These are phyloP conservation scores for Penicillium simplicissimum DNA, from an alignment of 495 filamentous ascomycete genomes.

Conservation along the genomic window DNA sequence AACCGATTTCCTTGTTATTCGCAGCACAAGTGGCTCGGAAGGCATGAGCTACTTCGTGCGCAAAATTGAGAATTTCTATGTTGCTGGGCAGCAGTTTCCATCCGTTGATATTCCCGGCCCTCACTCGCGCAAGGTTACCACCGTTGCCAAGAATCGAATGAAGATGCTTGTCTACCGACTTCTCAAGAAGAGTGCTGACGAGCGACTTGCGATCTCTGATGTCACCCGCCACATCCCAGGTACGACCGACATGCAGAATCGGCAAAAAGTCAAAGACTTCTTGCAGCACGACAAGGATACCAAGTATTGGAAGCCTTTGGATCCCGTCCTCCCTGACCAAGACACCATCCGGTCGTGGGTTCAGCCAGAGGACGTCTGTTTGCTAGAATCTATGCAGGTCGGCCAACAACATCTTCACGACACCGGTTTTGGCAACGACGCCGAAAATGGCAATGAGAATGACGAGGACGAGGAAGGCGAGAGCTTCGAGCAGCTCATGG, in stretches of 20 bases:
- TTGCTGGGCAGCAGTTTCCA: slow-evolving; percentile 89
- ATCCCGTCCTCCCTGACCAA: slow-evolving; percentile 70
- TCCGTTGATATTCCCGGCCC: slow-evolving; percentile 89
- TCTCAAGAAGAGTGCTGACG: slow-evolving; percentile 68
- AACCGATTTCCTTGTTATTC: slow-evolving; percentile 86
- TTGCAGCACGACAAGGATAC: slow-evolving; percentile 80
- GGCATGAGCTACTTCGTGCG: slow-evolving; percentile 78
- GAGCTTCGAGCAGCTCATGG: slow-evolving; percentile 83
- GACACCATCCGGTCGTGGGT: slow-evolving; percentile 79
- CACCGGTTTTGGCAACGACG: slow-evolving; percentile 72
- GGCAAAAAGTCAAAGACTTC: slow-evolving; percentile 96
- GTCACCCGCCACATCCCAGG: slow-evolving; percentile 88
- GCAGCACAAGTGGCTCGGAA: slow-evolving; percentile 69
- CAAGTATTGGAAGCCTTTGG: slow-evolving; percentile 81
- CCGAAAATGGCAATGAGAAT: slow-evolving; percentile 71
- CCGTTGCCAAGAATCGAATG: slow-evolving; percentile 89
- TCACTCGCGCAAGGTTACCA: slow-evolving; percentile 91
- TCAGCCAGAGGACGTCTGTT: slow-evolving; percentile 90
- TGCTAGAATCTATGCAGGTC: slow-evolving; percentile 95
- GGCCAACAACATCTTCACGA: slow-evolving; percentile 82
- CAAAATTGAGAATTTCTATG: slow-evolving; percentile 84
- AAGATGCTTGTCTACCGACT: slow-evolving; percentile 93
- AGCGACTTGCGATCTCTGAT: slow-evolving; percentile 69
- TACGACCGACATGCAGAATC: slow-evolving; percentile 89
- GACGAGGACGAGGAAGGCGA: slow-evolving; percentile 65